phyloP scores from a whole-genome alignment of 306 rosid species.

The Quercus gilva region DNA sequence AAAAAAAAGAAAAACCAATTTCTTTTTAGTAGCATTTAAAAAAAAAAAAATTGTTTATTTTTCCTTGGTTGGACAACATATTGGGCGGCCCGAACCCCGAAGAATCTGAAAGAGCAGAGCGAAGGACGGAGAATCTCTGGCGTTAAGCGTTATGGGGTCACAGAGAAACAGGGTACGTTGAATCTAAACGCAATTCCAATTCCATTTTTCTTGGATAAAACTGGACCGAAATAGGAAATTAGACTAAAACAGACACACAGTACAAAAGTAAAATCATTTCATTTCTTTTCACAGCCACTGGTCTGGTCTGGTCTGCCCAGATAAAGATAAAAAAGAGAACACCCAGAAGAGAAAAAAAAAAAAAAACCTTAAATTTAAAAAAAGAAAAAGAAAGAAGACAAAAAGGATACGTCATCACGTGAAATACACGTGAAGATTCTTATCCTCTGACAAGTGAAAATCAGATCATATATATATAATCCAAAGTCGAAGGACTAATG shows the following conservation, averaged over 20 bases:
- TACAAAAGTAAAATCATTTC: slow-evolving; percentile 1
- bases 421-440: slow-evolving; percentile 66
- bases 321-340: background rate
- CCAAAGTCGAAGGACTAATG: slow-evolving; percentile 11
- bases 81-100: background rate
- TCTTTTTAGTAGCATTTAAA: too few relatives aligned
- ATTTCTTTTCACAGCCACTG: background rate
- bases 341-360: background rate
- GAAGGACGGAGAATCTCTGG: background rate
- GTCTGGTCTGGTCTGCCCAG: background rate
- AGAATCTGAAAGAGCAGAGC: background rate
- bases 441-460: slow-evolving; percentile 34
- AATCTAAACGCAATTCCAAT: too few relatives aligned
- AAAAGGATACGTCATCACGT: slow-evolving; percentile 36
- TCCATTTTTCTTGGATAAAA: background rate
- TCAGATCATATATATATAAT: slow-evolving; percentile 5
- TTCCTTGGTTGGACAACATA: background rate
- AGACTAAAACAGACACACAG: too few relatives aligned
- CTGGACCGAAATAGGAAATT: background rate
- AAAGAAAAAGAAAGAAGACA: background rate
- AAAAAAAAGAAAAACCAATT: too few relatives aligned
- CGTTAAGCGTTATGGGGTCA: slow-evolving; percentile 5
- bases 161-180: background rate
- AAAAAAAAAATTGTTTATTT: too few relatives aligned
- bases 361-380: background rate